Base-by-base conservation (phyloP, 768 basidiomycete species). In the Suillus variegatus region DNA sequence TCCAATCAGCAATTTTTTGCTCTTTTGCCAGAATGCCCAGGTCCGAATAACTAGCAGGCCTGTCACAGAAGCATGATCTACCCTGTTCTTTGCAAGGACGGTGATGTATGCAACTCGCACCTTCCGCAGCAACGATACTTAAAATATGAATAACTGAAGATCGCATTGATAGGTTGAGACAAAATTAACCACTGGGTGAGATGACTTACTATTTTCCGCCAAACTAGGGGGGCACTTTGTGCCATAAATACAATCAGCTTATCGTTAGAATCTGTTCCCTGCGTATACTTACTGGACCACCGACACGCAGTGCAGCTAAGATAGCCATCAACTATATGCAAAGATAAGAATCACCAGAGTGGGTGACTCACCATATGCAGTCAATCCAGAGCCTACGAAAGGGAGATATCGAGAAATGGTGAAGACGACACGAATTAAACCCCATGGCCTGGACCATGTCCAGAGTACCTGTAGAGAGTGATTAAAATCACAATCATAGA, bases 351-450 rank as follows among this genome's bases (percentile, higher is more conserved):
- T 67, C 16, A 18, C 6, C 28, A 9, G 20, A 7, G 20, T 46
- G 7, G 35, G 18, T 35, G 16, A 44, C 70, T 61, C 44, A 72
- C 71, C 52, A 46, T 69, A 67, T 32, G 52, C 61, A 35, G 66
- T 65, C 51, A 73, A 16, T 9, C 25, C 66, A 43, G 22, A 12
- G 8, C 68, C 70, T 4, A 49, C 41, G 25, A 69, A 72, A 4
- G 71, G 70, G 12, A 74, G 38, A 61, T 74, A 72, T 36, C 70
- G 69, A 18, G 71, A 73, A 12, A 62, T 18, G 16, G 55, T 69
- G 43, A 73, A 72, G 43, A 69, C 5, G 35, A 62, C 10, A n/a
- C 67, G 68, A 1, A 70, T 69, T 6, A 14, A 36, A 43, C 65
- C 64, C 70, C 71, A 72, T 16, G 16, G 46, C n/a, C 68, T 65